A percentile compares a stretch with the other conserved stretches of the same genome.
Conservation (phyloP, 2,329 filamentous ascomycete species). For the Arthrinium phaeospermum region DNA sequence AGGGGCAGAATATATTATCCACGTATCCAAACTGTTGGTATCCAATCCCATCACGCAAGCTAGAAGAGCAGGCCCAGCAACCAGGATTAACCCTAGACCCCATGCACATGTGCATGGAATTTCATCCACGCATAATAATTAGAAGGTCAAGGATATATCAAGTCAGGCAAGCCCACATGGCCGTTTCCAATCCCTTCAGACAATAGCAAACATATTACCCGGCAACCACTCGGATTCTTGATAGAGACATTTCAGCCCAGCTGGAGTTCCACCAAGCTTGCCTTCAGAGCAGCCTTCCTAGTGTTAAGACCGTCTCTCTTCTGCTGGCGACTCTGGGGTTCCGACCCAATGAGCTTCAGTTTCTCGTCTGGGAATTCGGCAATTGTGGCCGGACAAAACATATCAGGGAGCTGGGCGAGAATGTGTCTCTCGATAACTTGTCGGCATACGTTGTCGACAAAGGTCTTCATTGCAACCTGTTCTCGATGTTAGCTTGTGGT, state of each 20-base stretch:
- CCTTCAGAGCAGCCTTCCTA: not conserved
- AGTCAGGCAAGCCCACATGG: no score
- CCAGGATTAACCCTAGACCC: not conserved
- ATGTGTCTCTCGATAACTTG: conserved; percentile 37
- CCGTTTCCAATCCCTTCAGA: no score
- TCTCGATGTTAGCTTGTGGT: not conserved
- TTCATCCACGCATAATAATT: not conserved
- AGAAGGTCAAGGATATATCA: no score
- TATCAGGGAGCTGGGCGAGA: conserved; percentile 24
- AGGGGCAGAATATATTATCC: not conserved
- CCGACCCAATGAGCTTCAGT: conserved; percentile 8
- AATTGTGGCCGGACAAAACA: conserved; percentile 27
- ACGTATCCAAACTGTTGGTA: not conserved
- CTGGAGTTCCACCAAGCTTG: not conserved
- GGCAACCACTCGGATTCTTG: no score
- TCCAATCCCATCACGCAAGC: not conserved
- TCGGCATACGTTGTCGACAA: conserved; percentile 36
- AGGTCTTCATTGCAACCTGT: conserved; percentile 34
- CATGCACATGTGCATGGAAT: no score
- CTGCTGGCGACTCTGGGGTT: not conserved
- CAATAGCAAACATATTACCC: no score
- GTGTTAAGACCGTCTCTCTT: not conserved
- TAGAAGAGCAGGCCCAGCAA: not conserved
- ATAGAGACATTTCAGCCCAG: not conserved
- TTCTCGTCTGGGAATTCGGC: conserved; percentile 6